These are phyloP conservation scores for Zopfia rhizophila DNA, from an alignment of 2,329 filamentous ascomycete genomes.

Conservation along the genomic window DNA sequence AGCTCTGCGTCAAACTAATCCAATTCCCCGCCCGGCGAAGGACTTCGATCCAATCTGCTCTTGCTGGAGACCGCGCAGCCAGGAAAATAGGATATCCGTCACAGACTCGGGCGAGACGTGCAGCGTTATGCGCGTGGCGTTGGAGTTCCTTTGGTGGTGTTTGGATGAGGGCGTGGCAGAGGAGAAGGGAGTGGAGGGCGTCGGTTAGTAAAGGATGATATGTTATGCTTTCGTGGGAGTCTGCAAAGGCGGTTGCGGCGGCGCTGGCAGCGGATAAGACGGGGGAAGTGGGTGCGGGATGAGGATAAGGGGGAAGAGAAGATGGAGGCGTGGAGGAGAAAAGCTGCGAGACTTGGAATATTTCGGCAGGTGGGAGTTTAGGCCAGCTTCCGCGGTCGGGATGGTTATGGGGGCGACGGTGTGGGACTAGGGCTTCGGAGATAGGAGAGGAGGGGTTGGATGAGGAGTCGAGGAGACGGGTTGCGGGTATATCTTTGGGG, in stretches of 20 bases:
- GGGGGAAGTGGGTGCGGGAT: conserved; percentile 42
- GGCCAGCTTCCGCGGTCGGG: conserved; percentile 54
- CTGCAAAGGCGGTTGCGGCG: conserved; percentile 51
- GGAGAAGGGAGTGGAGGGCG: conserved; percentile 78
- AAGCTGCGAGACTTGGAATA: conserved; percentile 70
- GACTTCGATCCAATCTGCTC: conserved; percentile 83
- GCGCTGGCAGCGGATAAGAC: conserved; percentile 39
- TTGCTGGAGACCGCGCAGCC: conserved; percentile 74
- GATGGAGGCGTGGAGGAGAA: conserved; percentile 75
- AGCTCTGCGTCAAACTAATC: conserved; percentile 71
- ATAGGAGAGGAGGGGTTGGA: conserved; percentile 32
- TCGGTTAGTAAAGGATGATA: conserved; percentile 85
- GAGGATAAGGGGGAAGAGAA: conserved; percentile 74
- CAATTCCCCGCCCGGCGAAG: conserved; percentile 74
- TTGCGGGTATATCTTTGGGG: conserved; percentile 27
- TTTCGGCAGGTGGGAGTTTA: conserved; percentile 59
- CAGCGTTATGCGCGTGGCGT: conserved; percentile 84
- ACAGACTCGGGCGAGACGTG: conserved; percentile 75
- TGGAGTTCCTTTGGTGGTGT: conserved; percentile 81
- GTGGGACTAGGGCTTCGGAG: conserved; percentile 58
- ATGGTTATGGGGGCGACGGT: conserved; percentile 41
- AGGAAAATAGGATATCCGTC: conserved; percentile 87
- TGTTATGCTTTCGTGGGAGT: conserved; percentile 73
- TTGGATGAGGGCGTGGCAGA: conserved; percentile 82
- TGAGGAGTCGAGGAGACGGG: conserved; percentile 39